These are phyloP conservation scores for Malassezia globosa DNA, from an alignment of 1,284 basidiomycete species.

Conservation along the genomic window DNA sequence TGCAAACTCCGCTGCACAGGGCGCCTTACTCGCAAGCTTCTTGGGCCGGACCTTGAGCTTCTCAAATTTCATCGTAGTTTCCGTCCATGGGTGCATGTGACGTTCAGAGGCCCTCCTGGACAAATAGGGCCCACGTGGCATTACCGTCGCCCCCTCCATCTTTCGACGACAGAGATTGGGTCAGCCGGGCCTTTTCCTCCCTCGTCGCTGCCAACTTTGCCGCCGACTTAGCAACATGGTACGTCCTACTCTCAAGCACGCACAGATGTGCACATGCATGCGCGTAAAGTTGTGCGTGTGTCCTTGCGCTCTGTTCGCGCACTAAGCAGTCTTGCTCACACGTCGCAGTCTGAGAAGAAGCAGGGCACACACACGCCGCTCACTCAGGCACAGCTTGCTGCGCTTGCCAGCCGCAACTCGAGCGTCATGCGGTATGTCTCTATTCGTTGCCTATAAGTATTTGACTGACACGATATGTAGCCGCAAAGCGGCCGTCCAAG, in stretches of 20 bases:
- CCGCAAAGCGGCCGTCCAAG: constrained; percentile 55
- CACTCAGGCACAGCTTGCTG: constrained; percentile 17
- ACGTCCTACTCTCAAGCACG: neutral
- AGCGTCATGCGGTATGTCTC: constrained; percentile 16
- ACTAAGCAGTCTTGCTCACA: too few relatives aligned
- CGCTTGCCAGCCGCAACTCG: constrained; percentile 19
- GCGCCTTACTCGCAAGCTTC: constrained; percentile 58
- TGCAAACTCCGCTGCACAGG: constrained; percentile 66
- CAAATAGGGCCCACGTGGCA: neutral
- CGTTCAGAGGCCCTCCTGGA: neutral
- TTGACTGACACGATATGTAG: neutral
- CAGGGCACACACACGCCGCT: constrained; percentile 5
- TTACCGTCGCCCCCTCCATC: neutral
- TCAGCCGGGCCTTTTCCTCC: too few relatives aligned
- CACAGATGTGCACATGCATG: too few relatives aligned
- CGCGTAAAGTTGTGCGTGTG: too few relatives aligned
- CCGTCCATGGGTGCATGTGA: neutral
- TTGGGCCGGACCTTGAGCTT: constrained; percentile 51
- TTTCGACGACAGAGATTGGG: too few relatives aligned
- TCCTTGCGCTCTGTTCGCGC: too few relatives aligned
- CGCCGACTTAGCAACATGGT: too few relatives aligned
- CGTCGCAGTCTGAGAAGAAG: constrained; percentile 10
- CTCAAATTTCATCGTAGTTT: constrained; percentile 36
- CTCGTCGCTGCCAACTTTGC: too few relatives aligned
- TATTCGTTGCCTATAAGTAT: neutral